phyloP scores from a whole-genome alignment of 2,329 filamentous ascomycete species.

The Cladophialophora yegresii region DNA sequence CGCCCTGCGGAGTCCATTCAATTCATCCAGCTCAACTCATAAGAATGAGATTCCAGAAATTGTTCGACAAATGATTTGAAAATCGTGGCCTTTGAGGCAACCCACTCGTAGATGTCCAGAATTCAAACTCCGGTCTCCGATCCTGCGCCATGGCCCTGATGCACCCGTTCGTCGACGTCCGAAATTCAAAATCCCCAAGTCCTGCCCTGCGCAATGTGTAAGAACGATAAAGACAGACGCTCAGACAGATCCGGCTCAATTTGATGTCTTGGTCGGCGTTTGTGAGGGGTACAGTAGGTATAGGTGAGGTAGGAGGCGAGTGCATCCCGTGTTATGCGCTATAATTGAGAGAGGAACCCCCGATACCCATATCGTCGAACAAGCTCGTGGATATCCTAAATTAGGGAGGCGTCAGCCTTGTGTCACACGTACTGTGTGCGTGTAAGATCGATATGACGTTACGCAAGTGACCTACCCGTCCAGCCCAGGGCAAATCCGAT shows the following conservation, averaged over 20 bases:
- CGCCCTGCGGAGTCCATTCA: not conserved
- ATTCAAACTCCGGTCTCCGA: too few relatives aligned
- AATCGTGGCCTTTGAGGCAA: too few relatives aligned
- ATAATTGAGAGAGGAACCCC: not conserved
- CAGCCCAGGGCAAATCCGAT: not conserved
- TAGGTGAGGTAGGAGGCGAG: not conserved
- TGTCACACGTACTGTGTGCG: not conserved
- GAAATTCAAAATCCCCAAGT: not conserved
- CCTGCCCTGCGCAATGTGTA: not conserved
- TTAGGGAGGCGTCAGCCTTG: not conserved
- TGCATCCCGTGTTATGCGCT: not conserved
- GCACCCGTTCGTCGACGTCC: too few relatives aligned
- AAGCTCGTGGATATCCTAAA: slow-evolving; percentile 5
- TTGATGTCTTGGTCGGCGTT: not conserved
- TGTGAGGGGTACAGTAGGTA: not conserved
- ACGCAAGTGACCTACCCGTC: not conserved
- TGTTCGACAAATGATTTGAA: not conserved
- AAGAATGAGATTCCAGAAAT: not conserved
- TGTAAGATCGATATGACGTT: not conserved
- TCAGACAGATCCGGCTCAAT: not conserved
- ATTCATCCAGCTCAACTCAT: not conserved
- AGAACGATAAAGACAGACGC: not conserved
- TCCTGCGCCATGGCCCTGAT: too few relatives aligned
- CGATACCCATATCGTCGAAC: slow-evolving; percentile 18
- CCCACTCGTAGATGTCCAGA: too few relatives aligned